Evolutionary conservation across 495 filamentous ascomycete genomes (phyloP), one percentile per base, ranked within the genome.

Genomic region (Opeltia flavorubescens): DNA sequence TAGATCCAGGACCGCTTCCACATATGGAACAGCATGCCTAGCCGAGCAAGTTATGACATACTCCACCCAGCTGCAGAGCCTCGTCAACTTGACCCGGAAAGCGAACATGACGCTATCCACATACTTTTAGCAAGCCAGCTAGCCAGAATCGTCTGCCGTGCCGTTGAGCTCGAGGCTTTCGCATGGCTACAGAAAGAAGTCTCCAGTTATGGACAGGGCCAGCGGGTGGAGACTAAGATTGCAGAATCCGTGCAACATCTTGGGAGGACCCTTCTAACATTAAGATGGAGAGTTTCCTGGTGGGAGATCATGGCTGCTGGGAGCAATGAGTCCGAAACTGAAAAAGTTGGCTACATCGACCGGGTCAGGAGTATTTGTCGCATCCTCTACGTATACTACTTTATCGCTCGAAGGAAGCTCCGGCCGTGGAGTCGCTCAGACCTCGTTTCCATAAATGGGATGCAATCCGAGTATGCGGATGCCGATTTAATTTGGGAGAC

Each of bases 21-120:
- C n/a, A n/a, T n/a, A 43, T 71, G 68, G 68, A 71, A 71, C 53
- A 69, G 70, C 53, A 72, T 72, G 69, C 69, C 69, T 9, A 71
- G 68, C 43, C 66, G 69, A 20, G 68, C 68, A 8, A 57, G 61
- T 34, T 72, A 72, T 47, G 66, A 62, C 26, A 62, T 69, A 36
- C 61, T 71, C 3, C 57, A 63, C 1, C 46, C 65, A 1, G 61
- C 68, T 28, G 44, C 51, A 8, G 57, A 46, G 5, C 56, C 50
- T 30, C 61, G 59, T 26, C 53, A 58, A 12, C 65, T 72, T 62
- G 65, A 71, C 43, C 63, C 69, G 31, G 59, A 57, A 45, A 59
- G 62, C 47, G 46, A 60, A 3, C 52, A 62, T 18, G 66, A 71
- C 46, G 62, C 52, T 24, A 56, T 61, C n/a, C 63, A 67, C 38